Conservation (phyloP, 805 yeast species). For the Wickerhamiella hasegawae region DNA sequence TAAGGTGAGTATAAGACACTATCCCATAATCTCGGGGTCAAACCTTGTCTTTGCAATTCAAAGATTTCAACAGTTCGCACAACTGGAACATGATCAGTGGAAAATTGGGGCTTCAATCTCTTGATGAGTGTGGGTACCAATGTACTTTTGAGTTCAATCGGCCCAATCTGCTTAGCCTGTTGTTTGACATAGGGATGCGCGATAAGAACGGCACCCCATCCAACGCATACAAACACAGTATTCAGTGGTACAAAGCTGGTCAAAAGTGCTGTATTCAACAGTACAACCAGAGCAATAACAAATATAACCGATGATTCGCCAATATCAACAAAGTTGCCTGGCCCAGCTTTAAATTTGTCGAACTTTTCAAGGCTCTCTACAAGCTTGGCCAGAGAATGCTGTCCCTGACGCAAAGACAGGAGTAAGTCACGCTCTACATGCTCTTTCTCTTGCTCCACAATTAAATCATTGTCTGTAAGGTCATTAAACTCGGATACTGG, state of each 20-base stretch:
- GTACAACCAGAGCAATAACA: conserved; percentile 26
- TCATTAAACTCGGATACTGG: conserved; percentile 11
- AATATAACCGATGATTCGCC: too few species aligned
- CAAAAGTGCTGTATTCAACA: conserved; percentile 19
- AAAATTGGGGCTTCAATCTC: conserved; percentile 30
- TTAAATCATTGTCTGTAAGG: conserved; percentile 10
- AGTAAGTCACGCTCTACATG: conserved; percentile 11
- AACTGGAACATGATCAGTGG: conserved; percentile 54
- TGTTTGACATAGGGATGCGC: conserved; percentile 44
- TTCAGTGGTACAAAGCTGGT: conserved; percentile 38
- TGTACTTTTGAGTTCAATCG: conserved; percentile 15
- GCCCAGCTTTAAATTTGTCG: conserved; percentile 41
- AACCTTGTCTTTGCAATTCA: conserved; percentile 55
- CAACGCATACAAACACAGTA: conserved; percentile 33
- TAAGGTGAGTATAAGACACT: conserved; percentile 39
- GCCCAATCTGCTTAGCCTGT: conserved; percentile 15
- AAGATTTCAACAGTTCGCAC: conserved; percentile 52
- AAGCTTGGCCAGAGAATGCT: conserved; percentile 41
- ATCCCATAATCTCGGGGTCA: conserved; percentile 45
- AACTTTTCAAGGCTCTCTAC: conserved; percentile 33
- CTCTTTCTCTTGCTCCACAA: conserved; percentile 4
- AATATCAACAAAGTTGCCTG: conserved; percentile 61
- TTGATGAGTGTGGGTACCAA: conserved; percentile 22
- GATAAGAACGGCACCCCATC: conserved; percentile 38
- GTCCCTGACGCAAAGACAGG: conserved; percentile 26